Percentiles rank a stretch among this genome's conserved stretches.
phyloP scores from a whole-genome alignment of 2,329 filamentous ascomycete genomes.

The Colletotrichum siamense region DNA sequence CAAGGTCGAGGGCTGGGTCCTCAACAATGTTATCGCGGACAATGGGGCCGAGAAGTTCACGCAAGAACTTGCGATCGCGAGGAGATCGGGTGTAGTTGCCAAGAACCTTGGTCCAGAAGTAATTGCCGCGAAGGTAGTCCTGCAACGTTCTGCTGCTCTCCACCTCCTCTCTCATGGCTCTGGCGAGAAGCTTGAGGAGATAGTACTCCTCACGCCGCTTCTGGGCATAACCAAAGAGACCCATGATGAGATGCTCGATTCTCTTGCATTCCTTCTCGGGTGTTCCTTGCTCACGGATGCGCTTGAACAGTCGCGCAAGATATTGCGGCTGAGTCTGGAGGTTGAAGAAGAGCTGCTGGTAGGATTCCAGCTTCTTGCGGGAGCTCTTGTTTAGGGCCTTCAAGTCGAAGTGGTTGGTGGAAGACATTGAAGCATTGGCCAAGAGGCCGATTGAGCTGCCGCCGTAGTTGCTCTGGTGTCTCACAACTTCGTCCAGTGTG shows the following conservation, averaged over 20 bases:
- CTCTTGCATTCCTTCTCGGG: conserved; percentile 92
- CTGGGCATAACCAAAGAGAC: conserved; percentile 94
- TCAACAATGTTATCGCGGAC: conserved; percentile 94
- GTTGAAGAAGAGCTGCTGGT: conserved; percentile 97
- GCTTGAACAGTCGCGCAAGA: conserved; percentile 84
- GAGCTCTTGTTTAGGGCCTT: conserved; percentile 98
- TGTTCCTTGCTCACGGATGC: conserved; percentile 81
- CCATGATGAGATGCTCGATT: conserved; percentile 94
- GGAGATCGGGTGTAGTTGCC: conserved; percentile 89
- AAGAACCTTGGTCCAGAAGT: conserved; percentile 91
- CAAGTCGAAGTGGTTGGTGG: conserved; percentile 91
- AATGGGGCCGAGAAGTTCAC: conserved; percentile 82
- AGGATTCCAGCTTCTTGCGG: conserved; percentile 91
- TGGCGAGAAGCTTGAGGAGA: conserved; percentile 83
- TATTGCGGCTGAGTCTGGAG: conserved; percentile 97
- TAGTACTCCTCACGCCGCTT: conserved; percentile 98
- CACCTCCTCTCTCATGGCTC: conserved; percentile 86
- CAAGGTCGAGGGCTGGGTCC: conserved; percentile 86
- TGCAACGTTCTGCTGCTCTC: conserved; percentile 75
- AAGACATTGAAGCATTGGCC: conserved; percentile 86
- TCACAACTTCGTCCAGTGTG: conserved; percentile 95
- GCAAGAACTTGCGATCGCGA: conserved; percentile 88
- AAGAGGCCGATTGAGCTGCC: conserved; percentile 85
- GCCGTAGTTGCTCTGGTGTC: conserved; percentile 95
- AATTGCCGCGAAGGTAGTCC: conserved; percentile 88